Evolutionary conservation across 179 eudicot genomes (phyloP).

Genomic region (Spinacia oleracea): DNA sequence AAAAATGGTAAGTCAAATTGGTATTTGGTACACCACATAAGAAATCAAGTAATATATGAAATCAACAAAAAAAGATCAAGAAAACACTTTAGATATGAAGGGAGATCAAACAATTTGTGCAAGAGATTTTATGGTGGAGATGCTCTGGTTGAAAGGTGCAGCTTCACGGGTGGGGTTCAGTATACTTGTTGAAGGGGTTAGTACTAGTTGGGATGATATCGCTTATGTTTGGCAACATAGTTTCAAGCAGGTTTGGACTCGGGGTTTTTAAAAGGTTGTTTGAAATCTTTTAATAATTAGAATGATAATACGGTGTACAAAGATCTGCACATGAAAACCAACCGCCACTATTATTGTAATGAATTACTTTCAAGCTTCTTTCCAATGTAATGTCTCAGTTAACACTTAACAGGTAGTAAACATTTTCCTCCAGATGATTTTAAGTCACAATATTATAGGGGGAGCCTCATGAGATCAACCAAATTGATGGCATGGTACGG

Average conservation of each 20-base stretch:
- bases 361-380: background rate
- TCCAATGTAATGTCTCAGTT: background rate
- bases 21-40: background rate
- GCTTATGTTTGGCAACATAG: background rate
- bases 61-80: background rate
- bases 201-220: background rate
- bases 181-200: background rate
- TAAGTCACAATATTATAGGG: background rate
- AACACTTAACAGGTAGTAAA: background rate
- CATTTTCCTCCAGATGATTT: background rate
- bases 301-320: background rate
- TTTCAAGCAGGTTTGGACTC: background rate
- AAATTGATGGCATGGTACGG: background rate
- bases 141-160: background rate
- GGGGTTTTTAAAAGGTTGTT: background rate
- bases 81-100: background rate
- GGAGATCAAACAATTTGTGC: background rate
- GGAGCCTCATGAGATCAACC: background rate
- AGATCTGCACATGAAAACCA: background rate
- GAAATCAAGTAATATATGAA: too few relatives aligned
- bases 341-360: background rate
- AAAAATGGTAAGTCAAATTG: background rate
- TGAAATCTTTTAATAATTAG: background rate
- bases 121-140: background rate
- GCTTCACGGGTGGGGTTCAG: background rate